A percentile compares a stretch with the other conserved stretches of the same genome.
Conservation (phyloP, 1,284 basidiomycete species). For the Kalmanozyma brasiliensis region DNA sequence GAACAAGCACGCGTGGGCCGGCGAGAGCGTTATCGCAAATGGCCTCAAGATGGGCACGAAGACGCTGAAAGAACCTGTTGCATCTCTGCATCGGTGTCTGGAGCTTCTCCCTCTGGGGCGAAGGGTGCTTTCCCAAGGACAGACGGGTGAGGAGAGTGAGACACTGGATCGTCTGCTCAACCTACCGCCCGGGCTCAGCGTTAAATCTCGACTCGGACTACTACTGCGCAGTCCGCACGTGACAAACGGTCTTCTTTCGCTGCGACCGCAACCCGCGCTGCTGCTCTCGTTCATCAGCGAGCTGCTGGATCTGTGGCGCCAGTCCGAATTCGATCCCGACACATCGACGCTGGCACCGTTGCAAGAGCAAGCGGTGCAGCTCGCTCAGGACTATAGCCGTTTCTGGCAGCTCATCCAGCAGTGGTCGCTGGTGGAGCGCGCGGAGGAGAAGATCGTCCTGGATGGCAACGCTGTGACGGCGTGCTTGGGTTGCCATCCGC, state of each 20-base stretch:
- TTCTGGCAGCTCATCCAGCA: constrained; percentile 47
- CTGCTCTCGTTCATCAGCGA: constrained; percentile 52
- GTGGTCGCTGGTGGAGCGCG: constrained; percentile 25
- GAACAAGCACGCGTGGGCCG: constrained; percentile 55
- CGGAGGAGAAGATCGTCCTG: constrained; percentile 48
- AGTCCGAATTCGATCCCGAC: constrained; percentile 10
- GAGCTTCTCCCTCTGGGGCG: constrained; percentile 32
- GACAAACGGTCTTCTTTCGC: constrained; percentile 24
- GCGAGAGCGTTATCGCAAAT: constrained; percentile 48
- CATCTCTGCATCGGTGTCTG: constrained; percentile 28
- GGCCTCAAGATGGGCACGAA: constrained; percentile 63
- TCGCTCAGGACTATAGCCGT: constrained; percentile 27
- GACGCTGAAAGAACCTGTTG: constrained; percentile 57
- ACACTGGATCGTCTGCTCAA: constrained; percentile 22
- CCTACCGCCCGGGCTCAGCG: constrained; percentile 29
- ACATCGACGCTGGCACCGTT: constrained; percentile 2
- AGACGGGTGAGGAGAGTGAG: constrained; percentile 8
- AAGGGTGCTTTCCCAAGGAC: constrained; percentile 20
- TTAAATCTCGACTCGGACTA: constrained; percentile 38
- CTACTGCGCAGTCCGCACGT: constrained; percentile 46
- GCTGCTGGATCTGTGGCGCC: constrained; percentile 17
- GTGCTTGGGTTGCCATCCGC: constrained; percentile 40
- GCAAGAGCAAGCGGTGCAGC: constrained; percentile 15
- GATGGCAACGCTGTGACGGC: constrained; percentile 58
- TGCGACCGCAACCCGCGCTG: constrained; percentile 38